Base-by-base conservation (phyloP, 768 basidiomycete genomes). In the Leccinum variicolor region DNA sequence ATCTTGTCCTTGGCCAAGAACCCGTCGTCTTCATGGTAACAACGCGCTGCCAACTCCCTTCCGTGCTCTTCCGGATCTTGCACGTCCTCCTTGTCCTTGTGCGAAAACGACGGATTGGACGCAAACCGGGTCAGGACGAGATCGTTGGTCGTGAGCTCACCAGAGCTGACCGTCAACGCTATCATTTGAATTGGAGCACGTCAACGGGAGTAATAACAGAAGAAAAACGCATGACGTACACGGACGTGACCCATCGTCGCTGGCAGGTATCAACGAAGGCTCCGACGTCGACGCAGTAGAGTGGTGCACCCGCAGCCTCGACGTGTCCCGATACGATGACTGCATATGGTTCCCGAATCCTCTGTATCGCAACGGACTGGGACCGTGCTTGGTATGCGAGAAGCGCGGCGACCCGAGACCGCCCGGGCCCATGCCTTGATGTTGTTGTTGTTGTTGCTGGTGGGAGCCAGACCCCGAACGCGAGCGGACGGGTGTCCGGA, bases 1-100 rank as follows among this genome's bases (percentile, higher is more conserved):
- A 98, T 92, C 76, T 95, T 96, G 66, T 95, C 94, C 67, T 87
- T 59, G 28, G 53, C 78, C 64, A 95, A 71, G 69, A 94, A 95
- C 15, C 80, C 80, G 63, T 89, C 89, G 65, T 98, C 93, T 64
- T 94, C 93, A 31, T 83, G 81, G 83, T 91, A 92, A 72, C 91
- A 95, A 55, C 85, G 82, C 34, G 78, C 73, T 0, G 95, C 94
- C 46, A 92, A 73, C 52, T 86, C 86, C 65, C 84, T 84, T 2
- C 85, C 94, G 57, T 84, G 77, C 19, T 76, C 70, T 34, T 87
- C 86, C 58, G 86, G 72, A 60, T 87, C 87, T 19, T 75, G 77
- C 15, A 71, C 66, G 19, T 85, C 86, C n/a, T 82, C 81, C 6
- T 79, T 86, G n/a, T 83, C 81, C 26, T 77, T 79, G 33, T 74